Evolutionary conservation across 345 rosid genomes (phyloP).

Genomic region (Leavenworthia alabamica): DNA sequence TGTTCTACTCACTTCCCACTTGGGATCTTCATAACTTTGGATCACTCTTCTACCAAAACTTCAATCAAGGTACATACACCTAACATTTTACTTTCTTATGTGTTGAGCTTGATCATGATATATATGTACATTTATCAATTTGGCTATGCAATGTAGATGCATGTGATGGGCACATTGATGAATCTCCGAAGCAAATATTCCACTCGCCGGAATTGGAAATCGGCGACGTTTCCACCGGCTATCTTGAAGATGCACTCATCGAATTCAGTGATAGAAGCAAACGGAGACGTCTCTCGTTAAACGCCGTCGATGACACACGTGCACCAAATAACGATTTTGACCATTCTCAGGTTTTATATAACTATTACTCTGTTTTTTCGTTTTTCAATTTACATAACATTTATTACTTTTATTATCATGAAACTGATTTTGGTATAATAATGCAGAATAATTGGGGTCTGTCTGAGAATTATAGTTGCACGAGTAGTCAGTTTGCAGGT

Average conservation of each 20-base stretch:
- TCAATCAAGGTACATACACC: slow-evolving; percentile 45
- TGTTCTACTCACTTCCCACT: slow-evolving; percentile 46
- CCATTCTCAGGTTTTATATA: slow-evolving; percentile 16
- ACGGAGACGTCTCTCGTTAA: slow-evolving; percentile 49
- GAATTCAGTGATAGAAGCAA: slow-evolving; percentile 59
- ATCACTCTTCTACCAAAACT: slow-evolving; percentile 66
- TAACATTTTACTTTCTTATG: neutral
- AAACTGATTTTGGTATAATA: slow-evolving; percentile 4
- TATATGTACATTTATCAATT: neutral
- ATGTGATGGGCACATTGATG: slow-evolving; percentile 37
- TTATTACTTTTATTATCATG: neutral
- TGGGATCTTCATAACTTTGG: slow-evolving; percentile 87
- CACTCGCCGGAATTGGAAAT: slow-evolving; percentile 31
- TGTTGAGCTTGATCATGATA: neutral
- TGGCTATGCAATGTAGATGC: slow-evolving; percentile 21
- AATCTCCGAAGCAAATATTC: slow-evolving; percentile 27
- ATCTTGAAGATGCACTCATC: slow-evolving; percentile 74
- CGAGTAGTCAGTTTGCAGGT: slow-evolving; percentile 45
- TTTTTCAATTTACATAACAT: neutral
- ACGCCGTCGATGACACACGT: slow-evolving; percentile 2
- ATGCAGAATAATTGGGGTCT: slow-evolving; percentile 55
- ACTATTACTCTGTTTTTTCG: neutral
- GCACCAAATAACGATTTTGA: slow-evolving; percentile 7
- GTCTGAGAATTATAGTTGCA: slow-evolving; percentile 51
- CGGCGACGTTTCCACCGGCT: slow-evolving; percentile 66